Conservation (phyloP, 441 rosid genomes). For the Daphne laureola region DNA sequence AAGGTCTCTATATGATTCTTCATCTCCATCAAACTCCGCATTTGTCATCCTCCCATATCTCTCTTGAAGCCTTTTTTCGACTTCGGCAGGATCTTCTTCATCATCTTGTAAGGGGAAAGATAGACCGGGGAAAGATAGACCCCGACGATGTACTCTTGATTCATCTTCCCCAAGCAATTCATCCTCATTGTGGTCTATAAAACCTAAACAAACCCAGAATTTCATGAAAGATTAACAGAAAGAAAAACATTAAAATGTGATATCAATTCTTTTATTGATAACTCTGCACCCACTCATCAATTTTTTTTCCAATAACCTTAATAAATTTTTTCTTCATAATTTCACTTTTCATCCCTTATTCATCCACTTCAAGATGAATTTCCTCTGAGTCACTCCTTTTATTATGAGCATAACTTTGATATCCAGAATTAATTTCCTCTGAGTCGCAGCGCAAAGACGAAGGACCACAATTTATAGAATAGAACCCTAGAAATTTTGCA, state of each 20-base stretch:
- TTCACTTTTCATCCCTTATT: no score
- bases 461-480: no score
- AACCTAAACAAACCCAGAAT: conserved; percentile 27
- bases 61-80: conserved; percentile 63
- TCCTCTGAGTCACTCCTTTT: no score
- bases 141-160: conserved; percentile 38
- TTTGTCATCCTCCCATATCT: conserved; percentile 58
- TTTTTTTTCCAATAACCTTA: no score
- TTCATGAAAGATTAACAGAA: neutral
- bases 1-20: conserved; percentile 45
- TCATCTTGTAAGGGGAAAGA: conserved; percentile 58
- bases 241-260: neutral
- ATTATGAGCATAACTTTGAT: no score
- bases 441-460: no score
- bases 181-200: conserved; percentile 59
- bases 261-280: neutral
- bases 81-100: conserved; percentile 73
- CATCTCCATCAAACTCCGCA: conserved; percentile 65
- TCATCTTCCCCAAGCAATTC: conserved; percentile 69
- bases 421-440: no score
- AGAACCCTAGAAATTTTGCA: neutral
- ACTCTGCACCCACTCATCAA: neutral
- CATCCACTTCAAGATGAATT: neutral
- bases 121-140: conserved; percentile 42
- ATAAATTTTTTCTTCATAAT: no score